phyloP scores from a whole-genome alignment of 2,329 filamentous ascomycete species.

The Fusarium bactridioides region DNA sequence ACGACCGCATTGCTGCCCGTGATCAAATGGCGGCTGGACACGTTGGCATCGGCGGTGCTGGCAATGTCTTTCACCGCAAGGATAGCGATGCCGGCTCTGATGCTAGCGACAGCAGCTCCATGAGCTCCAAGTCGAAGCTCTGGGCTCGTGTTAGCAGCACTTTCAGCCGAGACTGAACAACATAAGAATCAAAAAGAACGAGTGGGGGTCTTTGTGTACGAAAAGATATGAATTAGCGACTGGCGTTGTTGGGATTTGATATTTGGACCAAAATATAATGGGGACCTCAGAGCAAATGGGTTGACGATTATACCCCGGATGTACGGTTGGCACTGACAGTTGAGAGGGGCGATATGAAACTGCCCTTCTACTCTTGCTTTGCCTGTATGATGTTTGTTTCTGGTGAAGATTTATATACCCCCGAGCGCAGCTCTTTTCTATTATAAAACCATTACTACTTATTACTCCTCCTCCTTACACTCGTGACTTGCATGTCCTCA shows the following conservation, averaged over 20 bases:
- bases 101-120: slow-evolving; percentile 51
- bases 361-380: slow-evolving; percentile 17
- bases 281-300: slow-evolving; percentile 47
- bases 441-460: slow-evolving; percentile 11
- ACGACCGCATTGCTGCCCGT: slow-evolving; percentile 53
- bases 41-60: slow-evolving; percentile 72
- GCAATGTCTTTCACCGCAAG: slow-evolving; percentile 66
- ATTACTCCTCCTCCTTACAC: too few relatives aligned
- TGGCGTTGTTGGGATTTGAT: slow-evolving; percentile 36
- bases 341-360: slow-evolving; percentile 31
- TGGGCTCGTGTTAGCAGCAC: slow-evolving; percentile 47
- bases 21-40: slow-evolving; percentile 61
- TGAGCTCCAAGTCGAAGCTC: slow-evolving; percentile 45
- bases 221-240: slow-evolving; percentile 30
- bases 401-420: slow-evolving; percentile 57
- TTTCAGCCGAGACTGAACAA: slow-evolving; percentile 42
- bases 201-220: neutral
- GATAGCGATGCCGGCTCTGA: slow-evolving; percentile 45
- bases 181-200: neutral
- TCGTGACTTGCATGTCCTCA: neutral
- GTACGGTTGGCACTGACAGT: slow-evolving; percentile 27
- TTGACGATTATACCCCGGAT: slow-evolving; percentile 23
- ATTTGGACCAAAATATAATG: slow-evolving; percentile 8
- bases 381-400: slow-evolving; percentile 51
- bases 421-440: slow-evolving; percentile 32